Evolutionary conservation across 176 grass and related monocot genomes (phyloP).

Genomic region (Eragrostis curvula): DNA sequence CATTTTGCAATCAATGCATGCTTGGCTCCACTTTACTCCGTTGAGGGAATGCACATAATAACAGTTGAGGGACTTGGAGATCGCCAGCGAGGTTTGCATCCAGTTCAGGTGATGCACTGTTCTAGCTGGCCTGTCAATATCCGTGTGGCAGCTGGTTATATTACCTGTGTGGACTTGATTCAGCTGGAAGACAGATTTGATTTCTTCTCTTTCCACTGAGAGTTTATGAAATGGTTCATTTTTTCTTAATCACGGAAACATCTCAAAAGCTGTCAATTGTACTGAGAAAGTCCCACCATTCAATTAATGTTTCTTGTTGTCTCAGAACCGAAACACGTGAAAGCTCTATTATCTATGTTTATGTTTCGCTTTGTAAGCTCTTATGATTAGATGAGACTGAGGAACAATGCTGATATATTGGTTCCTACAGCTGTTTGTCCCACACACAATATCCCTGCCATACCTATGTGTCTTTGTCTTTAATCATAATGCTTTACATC

Average conservation of each 20-base stretch:
- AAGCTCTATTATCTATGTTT: constrained; percentile 1
- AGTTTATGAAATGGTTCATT: constrained; percentile 32
- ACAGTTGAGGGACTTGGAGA: constrained; percentile 96
- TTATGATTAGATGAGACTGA: constrained; percentile 11
- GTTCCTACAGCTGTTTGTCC: not conserved
- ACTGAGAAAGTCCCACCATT: not conserved
- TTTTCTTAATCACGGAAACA: not conserved
- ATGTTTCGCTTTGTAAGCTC: not conserved
- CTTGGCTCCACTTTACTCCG: constrained; percentile 90
- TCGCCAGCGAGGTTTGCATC: constrained; percentile 74
- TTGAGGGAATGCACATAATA: constrained; percentile 98
- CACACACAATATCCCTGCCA: not conserved
- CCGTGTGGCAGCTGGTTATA: constrained; percentile 8
- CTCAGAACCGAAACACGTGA: not conserved
- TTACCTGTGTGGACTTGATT: constrained; percentile 34
- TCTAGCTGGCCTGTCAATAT: constrained; percentile 33
- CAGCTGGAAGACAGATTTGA: not conserved
- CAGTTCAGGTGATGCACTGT: constrained; percentile 72
- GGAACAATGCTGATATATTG: constrained; percentile 22
- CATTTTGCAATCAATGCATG: constrained; percentile 98
- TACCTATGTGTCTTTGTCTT: not conserved
- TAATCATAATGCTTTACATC: constrained; percentile 24
- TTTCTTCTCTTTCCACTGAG: constrained; percentile 7
- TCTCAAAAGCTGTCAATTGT: constrained; percentile 5
- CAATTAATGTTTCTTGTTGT: not conserved